Evolutionary conservation across 2,329 filamentous ascomycete genomes (phyloP), one percentile per base, ranked within the genome.

Genomic region (Fusarium poae): DNA sequence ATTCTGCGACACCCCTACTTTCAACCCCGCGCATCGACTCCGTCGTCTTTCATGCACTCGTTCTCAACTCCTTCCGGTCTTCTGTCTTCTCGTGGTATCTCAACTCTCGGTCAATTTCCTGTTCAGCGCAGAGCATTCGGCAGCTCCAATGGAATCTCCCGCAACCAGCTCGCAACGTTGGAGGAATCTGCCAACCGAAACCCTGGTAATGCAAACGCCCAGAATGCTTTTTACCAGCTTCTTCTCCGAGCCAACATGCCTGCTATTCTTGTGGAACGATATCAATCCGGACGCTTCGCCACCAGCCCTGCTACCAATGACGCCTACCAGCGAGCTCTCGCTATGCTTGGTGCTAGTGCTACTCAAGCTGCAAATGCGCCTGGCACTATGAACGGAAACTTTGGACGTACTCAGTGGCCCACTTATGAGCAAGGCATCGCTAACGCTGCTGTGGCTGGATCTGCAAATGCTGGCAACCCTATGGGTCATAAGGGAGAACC

Each of bases 181-280:
- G 96, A 99, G 81, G 91, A 94, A 78, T 91, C 92, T 25, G 97
- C 96, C 37, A 99, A 98, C 81, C 92, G 93, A 79, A 97, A 97
- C 74, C 93, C 96, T 2, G 87, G 85, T 62, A 98, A 93, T 79
- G 91, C 94, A 29, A 92, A 91, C 43, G 90, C 94, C 21, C 96
- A 99, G 79, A 96, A 95, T 78, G 91, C 92, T 18, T 97, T 99
- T 79, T 99, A 99, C 78, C 91, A 95, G 77, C 91, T 94, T 45
- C 87, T 99, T 16, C 85, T 97, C 57, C 92, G 92, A 77, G 94
- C 95, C 52, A 96, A 97, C 75, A 94, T 97, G 92, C 93, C 95
- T 20, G 91, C 94, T 52, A 97, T 99, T 67, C 84, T 99, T 58
- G 87, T 97, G 62, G 94, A 98, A 79, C 87, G 96, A 74, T 96